Percentiles rank a stretch among this genome's conserved stretches.
These are phyloP conservation scores for Quercus ilex DNA, from an alignment of 306 rosid genomes.

Conservation along the genomic window DNA sequence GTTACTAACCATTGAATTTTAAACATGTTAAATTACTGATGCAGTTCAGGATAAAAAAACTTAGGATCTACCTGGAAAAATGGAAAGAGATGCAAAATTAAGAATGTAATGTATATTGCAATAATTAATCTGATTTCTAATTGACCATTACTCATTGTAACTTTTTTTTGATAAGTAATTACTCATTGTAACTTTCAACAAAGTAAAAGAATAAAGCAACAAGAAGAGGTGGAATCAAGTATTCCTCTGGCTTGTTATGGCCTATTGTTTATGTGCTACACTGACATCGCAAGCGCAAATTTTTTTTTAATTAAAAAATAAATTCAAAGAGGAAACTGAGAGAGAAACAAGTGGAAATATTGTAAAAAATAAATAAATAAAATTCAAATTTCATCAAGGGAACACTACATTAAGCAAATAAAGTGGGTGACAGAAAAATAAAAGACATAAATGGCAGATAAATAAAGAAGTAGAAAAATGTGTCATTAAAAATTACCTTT, in stretches of 20 bases:
- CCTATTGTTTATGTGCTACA: neutral
- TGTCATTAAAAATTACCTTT: conserved; percentile 55
- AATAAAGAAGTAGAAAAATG: neutral
- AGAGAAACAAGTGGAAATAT: neutral
- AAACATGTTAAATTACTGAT: neutral
- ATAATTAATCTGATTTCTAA: neutral
- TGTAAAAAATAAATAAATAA: neutral
- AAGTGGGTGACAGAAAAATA: conserved; percentile 11
- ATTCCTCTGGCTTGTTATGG: neutral
- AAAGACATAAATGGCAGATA: neutral
- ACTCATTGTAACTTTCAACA: neutral
- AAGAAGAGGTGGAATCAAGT: neutral
- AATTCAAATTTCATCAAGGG: neutral
- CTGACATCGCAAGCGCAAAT: neutral
- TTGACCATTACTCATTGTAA: no score
- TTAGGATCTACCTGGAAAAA: neutral
- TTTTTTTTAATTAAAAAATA: neutral
- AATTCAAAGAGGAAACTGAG: neutral
- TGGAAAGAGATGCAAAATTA: neutral
- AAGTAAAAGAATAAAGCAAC: neutral
- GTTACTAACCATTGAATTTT: neutral
- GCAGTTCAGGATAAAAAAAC: neutral
- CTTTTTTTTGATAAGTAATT: no score
- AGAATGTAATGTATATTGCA: neutral
- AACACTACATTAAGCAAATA: neutral